Evolutionary conservation across 2,329 filamentous ascomycete genomes (phyloP), one percentile per base, ranked within the genome.

Genomic region (Penicillium psychrosexuale): DNA sequence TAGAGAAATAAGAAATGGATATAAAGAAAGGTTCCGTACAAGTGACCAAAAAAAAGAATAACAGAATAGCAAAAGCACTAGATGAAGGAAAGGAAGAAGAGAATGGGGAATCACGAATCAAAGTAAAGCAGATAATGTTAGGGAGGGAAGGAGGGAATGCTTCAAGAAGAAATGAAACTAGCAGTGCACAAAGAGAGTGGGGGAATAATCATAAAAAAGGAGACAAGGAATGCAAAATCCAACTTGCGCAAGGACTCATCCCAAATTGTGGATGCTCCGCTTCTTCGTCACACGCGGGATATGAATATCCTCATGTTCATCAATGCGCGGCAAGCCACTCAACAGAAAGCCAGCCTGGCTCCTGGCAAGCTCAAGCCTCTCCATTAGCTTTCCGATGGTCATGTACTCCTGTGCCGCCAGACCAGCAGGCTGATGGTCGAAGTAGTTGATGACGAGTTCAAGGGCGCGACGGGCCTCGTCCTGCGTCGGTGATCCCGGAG

Each of bases 391-490:
- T 17, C 90, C 81, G 45, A 97, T 85, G 3, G 85, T 84, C 60
- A 89, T 73, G 69, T 88, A 92, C 60, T 97, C 92, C 44, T 90
- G 83, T 66, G 94, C 89, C 15, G 89, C 84, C 31, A 91, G 82
- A 1, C 85, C 87, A 0, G 80, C 75, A 12, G 86, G 84, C 62
- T 88, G 83, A 57, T 86, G 85, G 64, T 90, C 83, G 70, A 97
- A 88, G 68, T 93, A 96, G 57, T 77, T 87, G 70, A 96, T 82
- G 19, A 97, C 84, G 2, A 92, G 86, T 65, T 93, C 87, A 5
- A 95, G 82, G 1, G 92, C 93, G 48, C 85, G 82, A 37, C 89
- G 83, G 4, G 92, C 92, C 71, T 97, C 91, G 64, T 97, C 91
- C 62, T 91, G 89, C 0, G 87, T 91, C 0, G 88, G 89, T 1